Base-by-base conservation (phyloP, 2,329 filamentous ascomycete genomes). In the Clarireedia homoeocarpa region DNA sequence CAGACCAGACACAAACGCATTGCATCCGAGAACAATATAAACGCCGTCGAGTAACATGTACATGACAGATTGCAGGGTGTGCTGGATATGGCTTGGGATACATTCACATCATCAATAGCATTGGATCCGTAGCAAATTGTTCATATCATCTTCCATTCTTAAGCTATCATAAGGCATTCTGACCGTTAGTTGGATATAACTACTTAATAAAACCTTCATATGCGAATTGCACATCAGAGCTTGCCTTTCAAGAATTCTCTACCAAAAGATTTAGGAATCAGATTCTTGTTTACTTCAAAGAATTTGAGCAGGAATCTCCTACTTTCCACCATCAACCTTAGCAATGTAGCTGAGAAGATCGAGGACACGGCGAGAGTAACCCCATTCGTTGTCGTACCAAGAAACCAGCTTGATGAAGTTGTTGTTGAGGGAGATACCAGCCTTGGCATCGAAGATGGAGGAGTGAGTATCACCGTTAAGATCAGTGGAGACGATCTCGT, bases 331-430 rank as follows among this genome's bases (percentile, higher is more conserved):
- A 70, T 91, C 88, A 64, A 86, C 85, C 81, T 89, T 88, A 75
- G 87, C 79, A 70, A 91, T 82, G 81, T 91, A 87, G 76, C 81
- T 79, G 73, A 83, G 73, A 69, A 94, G 87, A 77, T 94, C 88
- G 67, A 91, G 79, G 70, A 91, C 88, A 84, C 88, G 94, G 80
- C 91, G 91, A 76, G 89, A 95, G 88, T 99, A 97, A 72, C 91
- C 94, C 91, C 91, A 96, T 85, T 97, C 92, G 83, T 97, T 97
- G 83, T 96, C 91, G 79, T 96, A 96, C 94, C 92, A 97, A 70
- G 86, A 86, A 26, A 68, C 88, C 12, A 99, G 84, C 88, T 99
- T 99, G 83, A 96, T 85, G 75, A 97, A 97, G 86, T 96, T 91
- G 71, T 91, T 77, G 85, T 97, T 99, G 70, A 99, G 87, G 66